Percentiles rank a stretch among this genome's conserved stretches.
Conservation (phyloP, 2,329 filamentous ascomycete species). For the Hymenoscyphus linearis region DNA sequence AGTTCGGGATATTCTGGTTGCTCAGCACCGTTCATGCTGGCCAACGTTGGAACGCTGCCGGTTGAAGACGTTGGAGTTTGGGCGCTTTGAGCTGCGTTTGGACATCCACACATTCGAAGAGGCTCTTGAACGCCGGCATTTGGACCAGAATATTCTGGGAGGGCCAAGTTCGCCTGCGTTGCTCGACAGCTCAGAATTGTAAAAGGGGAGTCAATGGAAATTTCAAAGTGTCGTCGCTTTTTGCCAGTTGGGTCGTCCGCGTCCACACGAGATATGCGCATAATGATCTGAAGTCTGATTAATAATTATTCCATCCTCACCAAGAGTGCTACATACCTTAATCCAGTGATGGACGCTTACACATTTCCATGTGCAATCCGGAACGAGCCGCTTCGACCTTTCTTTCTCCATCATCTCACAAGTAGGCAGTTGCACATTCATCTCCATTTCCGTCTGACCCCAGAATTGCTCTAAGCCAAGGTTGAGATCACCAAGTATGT, state of each 20-base stretch:
- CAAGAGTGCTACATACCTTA: conserved; percentile 47
- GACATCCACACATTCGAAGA: conserved; percentile 55
- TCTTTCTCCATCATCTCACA: conserved; percentile 64
- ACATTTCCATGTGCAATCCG: conserved; percentile 68
- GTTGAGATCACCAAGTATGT: conserved; percentile 55
- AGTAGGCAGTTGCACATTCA: conserved; percentile 67
- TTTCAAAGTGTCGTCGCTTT: conserved; percentile 69
- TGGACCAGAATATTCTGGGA: conserved; percentile 59
- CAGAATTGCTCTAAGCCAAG: conserved; percentile 51
- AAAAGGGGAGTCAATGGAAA: conserved; percentile 72
- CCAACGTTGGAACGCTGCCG: conserved; percentile 41
- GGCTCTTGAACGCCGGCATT: conserved; percentile 36
- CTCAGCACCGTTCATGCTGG: conserved; percentile 31
- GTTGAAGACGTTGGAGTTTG: conserved; percentile 34
- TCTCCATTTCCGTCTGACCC: conserved; percentile 69
- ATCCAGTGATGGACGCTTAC: conserved; percentile 76
- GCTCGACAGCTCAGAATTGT: conserved; percentile 70
- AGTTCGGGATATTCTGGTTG: conserved; percentile 30
- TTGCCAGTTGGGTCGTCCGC: conserved; percentile 48
- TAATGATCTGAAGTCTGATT: conserved; percentile 53
- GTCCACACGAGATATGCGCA: conserved; percentile 67
- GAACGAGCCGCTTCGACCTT: conserved; percentile 55
- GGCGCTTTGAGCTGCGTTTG: conserved; percentile 45
- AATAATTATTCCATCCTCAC: background rate
- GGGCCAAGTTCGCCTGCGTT: conserved; percentile 63